Evolutionary conservation across 345 rosid species (phyloP), one percentile per base, ranked within the genome.

Genomic region (Zanthoxylum bungeanum): DNA sequence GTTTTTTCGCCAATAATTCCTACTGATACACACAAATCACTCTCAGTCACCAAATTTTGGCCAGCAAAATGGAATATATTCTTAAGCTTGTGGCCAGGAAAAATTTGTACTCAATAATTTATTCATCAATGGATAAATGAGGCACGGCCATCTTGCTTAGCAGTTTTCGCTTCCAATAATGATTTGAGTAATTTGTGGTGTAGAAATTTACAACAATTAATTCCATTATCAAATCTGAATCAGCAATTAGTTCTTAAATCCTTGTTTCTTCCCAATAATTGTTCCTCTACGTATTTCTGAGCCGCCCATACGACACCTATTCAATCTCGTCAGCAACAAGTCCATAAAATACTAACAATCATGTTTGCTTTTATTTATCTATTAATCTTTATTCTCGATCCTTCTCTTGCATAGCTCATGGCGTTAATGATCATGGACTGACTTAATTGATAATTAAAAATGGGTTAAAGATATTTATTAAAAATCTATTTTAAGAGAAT

Each of bases 211-310:
- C 36, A 53, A 11, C 42, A 16, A n/a, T n/a, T n/a, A n/a, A 24
- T 55, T 74, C n/a, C 17, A 30, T 37, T 46, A 64, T 68, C 64
- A 21, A 40, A 65, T 73, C 68, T 62, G 77, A 79, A 27, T 77
- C 88, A 56, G 77, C 84, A 36, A 11, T 22, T 19, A 2, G n/a
- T n/a, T n/a, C n/a, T 40, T 51, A 31, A n/a, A 34, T 5, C 39
- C 3, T 36, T 1, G 5, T 46, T 64, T 17, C 44, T n/a, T 9
- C 56, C 28, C 17, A 27, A 27, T 40, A 57, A 4, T 50, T 4
- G 30, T 11, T 17, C 67, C n/a, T 8, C 61, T 70, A n/a, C 36
- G 40, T 25, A 0, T 8, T 24, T 17, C 4, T 31, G 10, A 55
- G 17, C 22, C 21, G 57, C 21, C 33, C n/a, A n/a, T n/a, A 11